Evolutionary conservation across 2,329 filamentous ascomycete species (phyloP).

Genomic region (Lachnellula subtilissima): DNA sequence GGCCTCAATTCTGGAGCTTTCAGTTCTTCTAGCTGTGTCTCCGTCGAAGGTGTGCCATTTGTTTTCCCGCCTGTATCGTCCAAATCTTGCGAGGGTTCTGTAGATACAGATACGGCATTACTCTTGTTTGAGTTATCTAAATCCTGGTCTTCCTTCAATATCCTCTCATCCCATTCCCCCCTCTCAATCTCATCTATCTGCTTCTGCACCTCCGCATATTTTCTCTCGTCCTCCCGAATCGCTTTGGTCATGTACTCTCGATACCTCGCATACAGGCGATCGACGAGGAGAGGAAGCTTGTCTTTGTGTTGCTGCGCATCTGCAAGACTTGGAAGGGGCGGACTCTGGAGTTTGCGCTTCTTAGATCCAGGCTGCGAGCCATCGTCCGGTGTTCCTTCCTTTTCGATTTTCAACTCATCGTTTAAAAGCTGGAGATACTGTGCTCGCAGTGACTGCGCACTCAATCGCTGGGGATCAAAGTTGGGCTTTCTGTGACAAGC

Average conservation of each 20-base stretch:
- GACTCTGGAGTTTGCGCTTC: constrained; percentile 70
- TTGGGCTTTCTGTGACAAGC: constrained; percentile 63
- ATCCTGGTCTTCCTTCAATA: constrained; percentile 23
- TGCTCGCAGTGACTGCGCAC: constrained; percentile 70
- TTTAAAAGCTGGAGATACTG: constrained; percentile 72
- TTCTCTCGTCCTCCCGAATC: constrained; percentile 70
- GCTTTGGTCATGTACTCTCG: constrained; percentile 62
- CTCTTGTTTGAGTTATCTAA: constrained; percentile 14
- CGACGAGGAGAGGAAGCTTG: constrained; percentile 65
- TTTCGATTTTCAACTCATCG: constrained; percentile 61
- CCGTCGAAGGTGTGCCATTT: constrained; percentile 15
- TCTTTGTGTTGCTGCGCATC: constrained; percentile 62
- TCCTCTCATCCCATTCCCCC: constrained; percentile 46
- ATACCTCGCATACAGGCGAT: constrained; percentile 72
- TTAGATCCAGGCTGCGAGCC: constrained; percentile 51
- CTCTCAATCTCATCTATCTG: constrained; percentile 67
- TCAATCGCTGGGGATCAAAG: constrained; percentile 68
- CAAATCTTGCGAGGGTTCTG: not conserved
- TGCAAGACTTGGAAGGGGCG: constrained; percentile 57
- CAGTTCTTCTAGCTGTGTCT: constrained; percentile 7
- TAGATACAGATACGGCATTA: not conserved
- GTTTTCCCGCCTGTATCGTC: not conserved
- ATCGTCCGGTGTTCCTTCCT: constrained; percentile 35
- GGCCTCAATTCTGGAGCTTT: constrained; percentile 7
- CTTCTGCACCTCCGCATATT: constrained; percentile 56